These are phyloP conservation scores for Pelargonium cotyledonis DNA, from an alignment of 441 rosid species.

Conservation along the genomic window DNA sequence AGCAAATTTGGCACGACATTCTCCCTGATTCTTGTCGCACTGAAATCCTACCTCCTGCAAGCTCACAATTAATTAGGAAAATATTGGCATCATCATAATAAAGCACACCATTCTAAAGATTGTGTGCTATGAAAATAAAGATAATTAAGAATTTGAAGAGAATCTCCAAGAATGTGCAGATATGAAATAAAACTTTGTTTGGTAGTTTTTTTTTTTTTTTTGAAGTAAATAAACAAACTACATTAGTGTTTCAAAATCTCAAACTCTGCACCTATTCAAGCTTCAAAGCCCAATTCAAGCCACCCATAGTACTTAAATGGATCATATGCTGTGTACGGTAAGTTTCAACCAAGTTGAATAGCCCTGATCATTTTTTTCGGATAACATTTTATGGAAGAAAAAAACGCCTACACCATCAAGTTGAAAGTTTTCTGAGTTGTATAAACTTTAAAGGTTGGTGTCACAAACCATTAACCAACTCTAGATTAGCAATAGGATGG, in stretches of 20 bases:
- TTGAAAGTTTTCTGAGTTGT: background rate
- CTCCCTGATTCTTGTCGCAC: slow-evolving; percentile 89
- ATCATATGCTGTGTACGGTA: background rate
- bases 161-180: background rate
- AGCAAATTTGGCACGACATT: slow-evolving; percentile 88
- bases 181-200: too few relatives aligned
- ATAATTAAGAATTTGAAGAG: background rate
- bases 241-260: background rate
- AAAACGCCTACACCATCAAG: background rate
- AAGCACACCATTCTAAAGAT: slow-evolving; percentile 4
- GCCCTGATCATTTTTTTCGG: background rate
- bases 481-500: background rate
- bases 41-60: slow-evolving; percentile 88
- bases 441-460: background rate
- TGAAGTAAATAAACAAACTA: too few relatives aligned
- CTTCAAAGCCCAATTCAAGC: background rate
- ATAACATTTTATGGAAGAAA: background rate
- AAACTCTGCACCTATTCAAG: background rate
- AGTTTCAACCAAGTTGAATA: background rate
- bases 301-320: background rate
- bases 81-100: background rate
- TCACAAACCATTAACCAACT: slow-evolving; percentile 8
- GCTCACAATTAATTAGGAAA: slow-evolving; percentile 18
- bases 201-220: too few relatives aligned
- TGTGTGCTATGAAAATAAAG: background rate